Percentiles rank a stretch among this genome's conserved stretches.
These are phyloP conservation scores for Suillus discolor DNA, from an alignment of 768 basidiomycete species.

Conservation along the genomic window DNA sequence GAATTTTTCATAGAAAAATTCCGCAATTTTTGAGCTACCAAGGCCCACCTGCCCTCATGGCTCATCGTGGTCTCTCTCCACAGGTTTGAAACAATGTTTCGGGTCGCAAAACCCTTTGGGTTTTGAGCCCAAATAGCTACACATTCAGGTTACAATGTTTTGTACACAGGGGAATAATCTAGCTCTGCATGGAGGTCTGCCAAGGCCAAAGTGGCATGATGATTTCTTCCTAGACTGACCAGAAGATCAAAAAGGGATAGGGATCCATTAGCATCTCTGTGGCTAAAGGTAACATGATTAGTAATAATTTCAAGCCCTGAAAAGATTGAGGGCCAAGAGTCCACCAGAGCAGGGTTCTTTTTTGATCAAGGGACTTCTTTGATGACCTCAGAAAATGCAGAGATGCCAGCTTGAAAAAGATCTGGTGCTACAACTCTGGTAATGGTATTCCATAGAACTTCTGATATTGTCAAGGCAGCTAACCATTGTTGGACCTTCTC, in stretches of 20 bases:
- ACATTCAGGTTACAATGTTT: too few relatives aligned
- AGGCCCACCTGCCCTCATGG: too few relatives aligned
- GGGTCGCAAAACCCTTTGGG: too few relatives aligned
- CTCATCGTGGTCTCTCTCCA: too few relatives aligned
- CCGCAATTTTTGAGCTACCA: too few relatives aligned
- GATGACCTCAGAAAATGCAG: too few relatives aligned
- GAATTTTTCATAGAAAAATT: too few relatives aligned
- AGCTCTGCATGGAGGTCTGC: neutral
- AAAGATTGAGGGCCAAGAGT: neutral
- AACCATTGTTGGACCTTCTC: neutral
- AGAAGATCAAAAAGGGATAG: constrained; percentile 2
- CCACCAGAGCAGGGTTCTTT: neutral
- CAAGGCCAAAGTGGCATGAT: neutral
- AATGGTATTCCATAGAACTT: neutral
- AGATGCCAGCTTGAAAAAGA: neutral
- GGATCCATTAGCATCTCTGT: neutral
- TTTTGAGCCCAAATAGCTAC: too few relatives aligned
- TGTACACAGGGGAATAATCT: constrained; percentile 7
- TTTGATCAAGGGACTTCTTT: too few relatives aligned
- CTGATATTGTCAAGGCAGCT: neutral
- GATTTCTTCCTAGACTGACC: constrained; percentile 3
- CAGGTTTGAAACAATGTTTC: too few relatives aligned
- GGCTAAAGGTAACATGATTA: neutral
- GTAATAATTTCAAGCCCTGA: constrained; percentile 6
- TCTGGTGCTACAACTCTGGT: neutral